These are phyloP conservation scores for Boletus eberwhitei DNA, from an alignment of 768 basidiomycete species.

Conservation along the genomic window DNA sequence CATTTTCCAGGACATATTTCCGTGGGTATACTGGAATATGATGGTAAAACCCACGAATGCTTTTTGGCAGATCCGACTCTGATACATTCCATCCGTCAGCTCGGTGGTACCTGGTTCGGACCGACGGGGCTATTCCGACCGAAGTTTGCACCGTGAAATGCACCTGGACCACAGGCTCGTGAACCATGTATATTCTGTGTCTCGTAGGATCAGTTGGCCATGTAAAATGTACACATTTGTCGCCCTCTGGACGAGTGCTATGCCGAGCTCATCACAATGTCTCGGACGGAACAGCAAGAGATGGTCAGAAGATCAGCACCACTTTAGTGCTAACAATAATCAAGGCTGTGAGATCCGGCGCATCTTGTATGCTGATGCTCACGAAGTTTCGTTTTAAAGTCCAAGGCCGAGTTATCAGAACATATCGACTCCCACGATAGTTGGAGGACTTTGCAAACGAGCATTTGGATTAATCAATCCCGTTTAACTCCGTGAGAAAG, in stretches of 20 bases:
- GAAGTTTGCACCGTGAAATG: conserved; percentile 27
- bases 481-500: too few species aligned
- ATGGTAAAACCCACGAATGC: conserved; percentile 45
- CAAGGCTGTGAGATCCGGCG: background rate
- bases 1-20: conserved; percentile 29
- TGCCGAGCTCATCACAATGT: background rate
- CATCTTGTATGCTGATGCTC: background rate
- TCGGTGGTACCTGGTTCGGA: conserved; percentile 50
- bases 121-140: conserved; percentile 40
- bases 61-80: conserved; percentile 1
- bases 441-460: too few species aligned
- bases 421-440: too few species aligned
- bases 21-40: conserved; percentile 69
- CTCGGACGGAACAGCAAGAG: conserved; percentile 14
- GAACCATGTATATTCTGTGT: background rate
- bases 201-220: background rate
- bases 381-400: too few species aligned
- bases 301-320: background rate
- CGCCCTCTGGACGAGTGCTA: background rate
- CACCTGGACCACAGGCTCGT: background rate
- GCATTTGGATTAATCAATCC: too few species aligned
- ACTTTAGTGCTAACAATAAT: background rate
- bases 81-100: conserved; percentile 13
- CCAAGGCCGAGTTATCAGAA: too few species aligned
- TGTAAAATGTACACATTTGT: conserved; percentile 7